Evolutionary conservation across 306 rosid genomes (phyloP), one percentile per base, ranked within the genome.

Genomic region (Oxytropis ochrocephala): DNA sequence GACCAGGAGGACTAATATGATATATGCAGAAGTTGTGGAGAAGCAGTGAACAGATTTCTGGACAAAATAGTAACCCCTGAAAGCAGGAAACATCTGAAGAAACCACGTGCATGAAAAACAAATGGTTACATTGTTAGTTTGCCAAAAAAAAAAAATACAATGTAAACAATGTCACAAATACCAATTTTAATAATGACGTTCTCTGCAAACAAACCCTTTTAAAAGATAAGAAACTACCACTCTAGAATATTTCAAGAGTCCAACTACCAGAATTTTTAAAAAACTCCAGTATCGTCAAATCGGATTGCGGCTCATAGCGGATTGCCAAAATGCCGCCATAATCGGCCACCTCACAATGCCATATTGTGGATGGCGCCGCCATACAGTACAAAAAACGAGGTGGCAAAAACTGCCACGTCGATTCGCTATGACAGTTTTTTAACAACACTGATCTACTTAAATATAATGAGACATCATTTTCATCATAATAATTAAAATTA

Each of bases 1-100:
- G 97, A 10, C 97, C 97, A 4, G 96, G 97, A 50, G 97, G 97
- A 86, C 94, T 91, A 39, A 91, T 89, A 75, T 91, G 91, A 73
- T 91, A 91, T 77, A 91, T 85, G 94, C 97, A 91, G 76, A 91
- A 91, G 78, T 87, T 91, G 87, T 91, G 96, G 48, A 87, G 97
- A 70, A 91, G 82, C 79, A 91, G 65, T 39, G 97, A 91, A 84
- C 87, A 89, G 18, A 85, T 87, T 85, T 91, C 95, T 10, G 94
- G 89, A 83, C 88, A 91, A 84, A 89, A 87, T 64, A 91, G 75
- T 74, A 91, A 84, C 71, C 95, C 96, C 81, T 91, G 94, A 64
- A 91, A 91, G 88, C 97, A 91, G 78, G 90, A 89, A 72, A 85
- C 81, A 70, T 91, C 97, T 91, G 97, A 73, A 78, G 74, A 78